phyloP scores from a whole-genome alignment of 352 stramenopile species.

The Peronospora destructor region DNA sequence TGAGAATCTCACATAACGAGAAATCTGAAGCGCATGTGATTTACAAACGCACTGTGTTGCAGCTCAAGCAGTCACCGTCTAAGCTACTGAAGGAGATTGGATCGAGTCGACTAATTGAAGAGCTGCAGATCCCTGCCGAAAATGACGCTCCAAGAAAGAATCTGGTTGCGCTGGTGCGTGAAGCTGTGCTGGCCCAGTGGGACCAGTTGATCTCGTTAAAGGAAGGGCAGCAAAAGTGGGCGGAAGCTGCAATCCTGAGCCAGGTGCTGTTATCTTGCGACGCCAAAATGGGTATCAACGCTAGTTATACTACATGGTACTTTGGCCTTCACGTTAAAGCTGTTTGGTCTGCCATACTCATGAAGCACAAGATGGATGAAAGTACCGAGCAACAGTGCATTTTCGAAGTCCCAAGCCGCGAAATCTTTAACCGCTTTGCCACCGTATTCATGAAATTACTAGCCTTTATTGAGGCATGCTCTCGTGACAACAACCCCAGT shows the following conservation, averaged over 20 bases:
- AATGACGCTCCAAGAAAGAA: conserved; percentile 4
- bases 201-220: conserved; percentile 13
- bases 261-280: conserved; percentile 20
- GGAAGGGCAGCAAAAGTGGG: conserved; percentile 31
- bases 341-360: conserved; percentile 29
- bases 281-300: background rate
- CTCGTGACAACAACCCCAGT: conserved; percentile 8
- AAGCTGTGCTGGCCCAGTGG: conserved; percentile 29
- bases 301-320: conserved; percentile 8
- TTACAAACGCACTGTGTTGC: conserved; percentile 22
- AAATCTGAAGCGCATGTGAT: conserved; percentile 1
- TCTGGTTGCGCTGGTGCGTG: background rate
- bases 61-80: conserved; percentile 30
- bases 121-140: conserved; percentile 15
- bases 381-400: conserved; percentile 11
- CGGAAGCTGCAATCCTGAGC: conserved; percentile 39
- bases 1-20: background rate
- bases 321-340: conserved; percentile 59
- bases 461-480: conserved; percentile 19
- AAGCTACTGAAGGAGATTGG: conserved; percentile 31
- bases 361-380: conserved; percentile 9
- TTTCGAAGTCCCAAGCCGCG: conserved; percentile 21
- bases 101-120: conserved; percentile 13
- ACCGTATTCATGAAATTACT: conserved; percentile 33
- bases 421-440: conserved; percentile 29